Conservation (phyloP, 345 rosid genomes). For the Populus ilicifolia region DNA sequence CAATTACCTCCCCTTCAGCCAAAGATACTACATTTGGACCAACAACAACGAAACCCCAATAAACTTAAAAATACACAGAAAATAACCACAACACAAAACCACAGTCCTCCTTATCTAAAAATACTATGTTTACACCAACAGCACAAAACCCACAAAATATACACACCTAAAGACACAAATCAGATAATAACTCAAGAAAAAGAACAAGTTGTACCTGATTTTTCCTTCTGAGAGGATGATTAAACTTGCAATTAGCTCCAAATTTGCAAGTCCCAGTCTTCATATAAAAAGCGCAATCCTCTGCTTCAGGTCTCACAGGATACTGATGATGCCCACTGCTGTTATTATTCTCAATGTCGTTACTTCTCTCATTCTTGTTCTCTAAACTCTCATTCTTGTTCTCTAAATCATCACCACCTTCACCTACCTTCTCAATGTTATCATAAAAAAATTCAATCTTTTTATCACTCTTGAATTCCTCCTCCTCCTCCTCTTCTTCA, state of each 20-base stretch:
- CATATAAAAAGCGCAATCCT: constrained; percentile 78
- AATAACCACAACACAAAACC: not conserved
- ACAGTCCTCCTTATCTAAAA: not conserved
- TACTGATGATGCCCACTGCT: constrained; percentile 18
- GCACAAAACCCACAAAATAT: not conserved
- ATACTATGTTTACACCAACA: not conserved
- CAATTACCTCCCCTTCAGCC: not conserved
- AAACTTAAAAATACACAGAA: not conserved
- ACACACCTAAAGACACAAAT: not conserved
- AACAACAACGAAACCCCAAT: not conserved
- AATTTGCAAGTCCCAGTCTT: constrained; percentile 79
- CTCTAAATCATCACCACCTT: constrained; percentile 1
- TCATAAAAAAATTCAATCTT: not conserved
- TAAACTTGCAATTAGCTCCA: constrained; percentile 84
- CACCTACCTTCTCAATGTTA: not conserved
- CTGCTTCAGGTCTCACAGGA: constrained; percentile 78
- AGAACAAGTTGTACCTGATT: constrained; percentile 40
- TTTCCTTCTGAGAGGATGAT: constrained; percentile 62
- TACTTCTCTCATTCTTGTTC: not conserved
- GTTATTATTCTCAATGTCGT: not conserved
- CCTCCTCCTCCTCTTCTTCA: constrained; percentile 10
- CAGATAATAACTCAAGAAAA: not conserved
- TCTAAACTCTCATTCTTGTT: not conserved
- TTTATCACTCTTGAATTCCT: constrained; percentile 1
- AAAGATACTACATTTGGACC: not conserved